These are phyloP conservation scores for Chamaecrista fasciculata DNA, from an alignment of 306 rosid species.

Conservation along the genomic window DNA sequence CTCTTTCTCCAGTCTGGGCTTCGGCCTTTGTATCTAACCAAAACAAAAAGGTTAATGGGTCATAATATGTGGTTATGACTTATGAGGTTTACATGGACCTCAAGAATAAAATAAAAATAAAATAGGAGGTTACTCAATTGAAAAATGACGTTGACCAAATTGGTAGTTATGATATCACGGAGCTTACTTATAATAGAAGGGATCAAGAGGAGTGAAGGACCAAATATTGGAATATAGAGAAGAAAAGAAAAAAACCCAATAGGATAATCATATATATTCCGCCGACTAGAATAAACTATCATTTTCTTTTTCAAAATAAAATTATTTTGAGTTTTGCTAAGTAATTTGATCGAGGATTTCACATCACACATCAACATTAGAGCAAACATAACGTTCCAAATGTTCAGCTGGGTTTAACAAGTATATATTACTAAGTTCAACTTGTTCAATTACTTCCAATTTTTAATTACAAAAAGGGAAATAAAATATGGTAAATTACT, in stretches of 20 bases:
- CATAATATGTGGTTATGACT: too few relatives aligned
- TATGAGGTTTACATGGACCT: too few relatives aligned
- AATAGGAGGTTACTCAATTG: too few relatives aligned
- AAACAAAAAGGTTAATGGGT: too few relatives aligned
- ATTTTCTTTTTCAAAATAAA: neutral
- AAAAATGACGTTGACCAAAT: neutral
- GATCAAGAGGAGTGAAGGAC: too few relatives aligned
- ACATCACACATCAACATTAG: neutral
- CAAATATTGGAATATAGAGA: neutral
- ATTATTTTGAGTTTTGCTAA: neutral
- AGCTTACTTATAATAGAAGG: neutral
- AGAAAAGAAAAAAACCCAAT: neutral
- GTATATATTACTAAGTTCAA: neutral
- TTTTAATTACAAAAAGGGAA: neutral
- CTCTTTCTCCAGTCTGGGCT: too few relatives aligned
- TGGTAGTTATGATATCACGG: too few relatives aligned
- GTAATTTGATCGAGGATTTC: neutral
- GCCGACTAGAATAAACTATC: neutral
- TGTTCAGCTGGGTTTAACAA: neutral
- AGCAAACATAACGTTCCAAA: neutral
- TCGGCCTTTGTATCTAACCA: too few relatives aligned
- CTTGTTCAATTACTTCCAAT: neutral
- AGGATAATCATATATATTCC: neutral
- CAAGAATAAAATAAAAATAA: too few relatives aligned
- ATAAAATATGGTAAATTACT: neutral